A percentile compares a stretch with the other conserved stretches of the same genome.
These are phyloP conservation scores for Acanthamoeba culbertsoni DNA, from an alignment of 208 protist genomes.

Conservation along the genomic window DNA sequence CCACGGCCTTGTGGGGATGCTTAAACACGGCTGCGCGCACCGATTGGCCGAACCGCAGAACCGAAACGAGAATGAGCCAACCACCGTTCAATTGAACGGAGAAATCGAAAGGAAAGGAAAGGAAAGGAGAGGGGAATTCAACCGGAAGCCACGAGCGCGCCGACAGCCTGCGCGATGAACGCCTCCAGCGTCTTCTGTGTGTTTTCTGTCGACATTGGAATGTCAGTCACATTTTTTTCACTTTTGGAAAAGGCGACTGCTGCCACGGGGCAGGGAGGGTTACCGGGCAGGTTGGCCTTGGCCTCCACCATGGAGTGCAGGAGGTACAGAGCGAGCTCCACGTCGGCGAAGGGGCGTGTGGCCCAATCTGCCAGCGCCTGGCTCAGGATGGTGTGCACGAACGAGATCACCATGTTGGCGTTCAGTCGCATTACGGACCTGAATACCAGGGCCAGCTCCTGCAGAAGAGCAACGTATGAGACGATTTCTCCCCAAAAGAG, in stretches of 20 bases:
- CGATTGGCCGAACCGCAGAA: too few species aligned
- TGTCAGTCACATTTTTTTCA: not conserved
- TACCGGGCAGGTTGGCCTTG: conserved; percentile 48
- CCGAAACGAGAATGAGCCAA: not conserved
- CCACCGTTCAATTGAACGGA: too few species aligned
- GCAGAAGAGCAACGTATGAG: not conserved
- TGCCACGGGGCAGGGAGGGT: not conserved
- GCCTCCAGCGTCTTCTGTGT: conserved; percentile 13
- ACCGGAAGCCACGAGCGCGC: not conserved
- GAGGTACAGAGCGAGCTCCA: conserved; percentile 18
- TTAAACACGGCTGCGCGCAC: not conserved
- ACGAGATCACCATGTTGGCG: conserved; percentile 50
- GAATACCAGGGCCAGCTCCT: conserved; percentile 39
- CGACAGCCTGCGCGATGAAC: conserved; percentile 19
- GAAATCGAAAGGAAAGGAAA: too few species aligned
- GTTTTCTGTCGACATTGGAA: not conserved
- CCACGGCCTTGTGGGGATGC: conserved; percentile 45
- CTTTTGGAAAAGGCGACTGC: not conserved
- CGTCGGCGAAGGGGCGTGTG: not conserved
- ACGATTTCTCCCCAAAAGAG: too few species aligned
- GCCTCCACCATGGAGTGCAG: conserved; percentile 30
- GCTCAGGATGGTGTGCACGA: conserved; percentile 24
- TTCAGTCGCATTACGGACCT: not conserved
- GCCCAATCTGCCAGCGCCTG: conserved; percentile 34
- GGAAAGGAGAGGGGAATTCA: not conserved